phyloP scores from a whole-genome alignment of 1,284 basidiomycete species.

The Ustilago trichophora region DNA sequence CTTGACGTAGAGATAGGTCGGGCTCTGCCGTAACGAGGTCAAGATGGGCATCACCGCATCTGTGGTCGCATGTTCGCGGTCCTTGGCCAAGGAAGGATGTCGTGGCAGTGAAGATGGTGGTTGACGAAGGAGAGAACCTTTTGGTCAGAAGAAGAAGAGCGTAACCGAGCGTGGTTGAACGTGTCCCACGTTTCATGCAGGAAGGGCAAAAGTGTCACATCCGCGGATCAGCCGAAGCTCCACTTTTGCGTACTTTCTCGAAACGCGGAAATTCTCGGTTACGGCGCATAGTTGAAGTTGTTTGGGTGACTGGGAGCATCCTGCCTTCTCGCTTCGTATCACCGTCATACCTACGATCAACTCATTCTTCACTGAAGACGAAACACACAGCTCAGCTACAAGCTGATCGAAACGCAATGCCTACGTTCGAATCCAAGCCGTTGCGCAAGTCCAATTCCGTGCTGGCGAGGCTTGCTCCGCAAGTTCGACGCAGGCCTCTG shows the following conservation, averaged over 20 bases:
- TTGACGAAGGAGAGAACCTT: too few relatives aligned
- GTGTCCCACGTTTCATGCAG: constrained; percentile 17
- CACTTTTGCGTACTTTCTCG: background rate
- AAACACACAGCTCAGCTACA: too few relatives aligned
- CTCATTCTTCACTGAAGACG: too few relatives aligned
- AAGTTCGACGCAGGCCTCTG: constrained; percentile 68
- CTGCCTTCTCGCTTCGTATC: too few relatives aligned
- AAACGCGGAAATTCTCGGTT: too few relatives aligned
- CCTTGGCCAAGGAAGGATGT: background rate
- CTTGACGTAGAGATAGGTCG: constrained; percentile 62
- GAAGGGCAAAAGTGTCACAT: too few relatives aligned
- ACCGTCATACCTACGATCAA: too few relatives aligned
- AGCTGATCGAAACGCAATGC: constrained; percentile 25
- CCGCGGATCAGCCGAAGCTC: constrained; percentile 8
- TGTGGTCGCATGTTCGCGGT: constrained; percentile 4
- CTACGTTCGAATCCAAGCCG: constrained; percentile 49
- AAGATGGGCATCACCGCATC: constrained; percentile 45
- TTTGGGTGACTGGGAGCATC: too few relatives aligned
- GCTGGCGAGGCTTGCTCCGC: constrained; percentile 25
- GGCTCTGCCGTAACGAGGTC: constrained; percentile 51
- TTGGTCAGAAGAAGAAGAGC: too few relatives aligned
- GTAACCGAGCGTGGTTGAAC: background rate
- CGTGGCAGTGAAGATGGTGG: background rate
- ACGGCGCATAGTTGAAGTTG: too few relatives aligned
- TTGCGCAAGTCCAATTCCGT: constrained; percentile 30